Evolutionary conservation across 768 basidiomycete species (phyloP), one percentile per base, ranked within the genome.

Genomic region (Lactifluus rugatus): DNA sequence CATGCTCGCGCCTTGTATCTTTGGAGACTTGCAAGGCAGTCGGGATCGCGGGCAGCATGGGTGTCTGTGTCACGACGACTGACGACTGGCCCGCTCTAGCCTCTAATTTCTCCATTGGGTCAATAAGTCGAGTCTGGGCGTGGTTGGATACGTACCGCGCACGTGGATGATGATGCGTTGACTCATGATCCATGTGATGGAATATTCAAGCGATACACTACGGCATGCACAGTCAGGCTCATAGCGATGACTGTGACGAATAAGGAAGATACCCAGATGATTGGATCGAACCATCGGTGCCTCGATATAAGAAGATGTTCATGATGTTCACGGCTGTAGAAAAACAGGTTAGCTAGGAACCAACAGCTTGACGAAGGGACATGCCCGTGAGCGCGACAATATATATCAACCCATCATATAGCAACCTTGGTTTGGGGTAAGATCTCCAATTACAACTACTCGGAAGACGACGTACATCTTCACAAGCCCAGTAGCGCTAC

Each of bases 391-490:
- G 69, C 5, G 72, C 73, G 32, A 83, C 62, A 57, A 86, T 81
- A 66, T 84, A 87, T 25, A 79, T 77, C 23, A 87, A 69, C 26
- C 85, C 85, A 62, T 87, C 83, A 55, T 81, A 82, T 3, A 87
- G 70, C 80, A 86, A 81, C 70, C 83, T 86, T 62, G n/a, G 14
- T 21, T 9, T 17, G 5, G 5, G 21, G 25, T 57, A 31, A 52
- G 49, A 26, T 21, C 13, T 5, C 17, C 3, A 13, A 14, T 19
- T 37, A 41, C 21, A n/a, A 19, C 17, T 26, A 28, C 26, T 14
- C 11, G 26, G 46, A 34, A 25, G 28, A 34, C 7, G 46, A 57
- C 70, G 5, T 53, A 71, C 70, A 69, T 60, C 41, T 60, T 62
- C 50, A 67, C 47, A 26, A 71, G 60, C 48, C 56, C 60, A n/a